Evolutionary conservation across 2,329 filamentous ascomycete species (phyloP), one percentile per base, ranked within the genome.

Genomic region (Chaetomium sp.): DNA sequence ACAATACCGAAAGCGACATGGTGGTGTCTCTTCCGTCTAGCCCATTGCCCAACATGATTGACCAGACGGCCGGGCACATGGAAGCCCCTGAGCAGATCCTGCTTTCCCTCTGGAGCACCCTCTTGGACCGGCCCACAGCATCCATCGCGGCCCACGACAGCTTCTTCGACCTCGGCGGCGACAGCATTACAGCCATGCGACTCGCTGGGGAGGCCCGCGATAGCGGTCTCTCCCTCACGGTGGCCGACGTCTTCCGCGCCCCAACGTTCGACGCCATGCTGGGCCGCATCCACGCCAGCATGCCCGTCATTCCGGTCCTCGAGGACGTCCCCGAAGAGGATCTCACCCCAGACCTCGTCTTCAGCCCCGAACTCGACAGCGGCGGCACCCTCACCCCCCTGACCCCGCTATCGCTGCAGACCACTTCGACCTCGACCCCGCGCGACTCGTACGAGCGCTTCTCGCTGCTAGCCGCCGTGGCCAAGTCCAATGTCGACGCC

Each of bases 181-280:
- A 71, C 55, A 70, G 68, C 4, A 64, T 72, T 0, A 55, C 62
- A 7, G 69, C 70, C 5, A 75, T 74, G 67, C 76, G 74, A 46
- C 62, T 80, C 3, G 77, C 79, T 0, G 72, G 76, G 32, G 69
- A 61, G n/a, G 63, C 64, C 14, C 60, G 64, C n/a, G 59, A 62
- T 35, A 46, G 54, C 2, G 62, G 64, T 2, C 42, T 67, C 4
- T 45, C 53, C 3, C 46, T 67, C 14, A 62, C 53, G 8, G 63
- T 66, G 2, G 62, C 64, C 4, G 61, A 65, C 19, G 59, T 67
- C 4, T 66, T 67, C 58, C 60, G 61, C 3, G 40, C 62, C 32
- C 64, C 64, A 1, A 33, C 37, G 32, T 58, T 65, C 33, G 56
- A 57, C 19, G 57, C 35, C n/a, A 61, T 65, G 59, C 53, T 41